Base-by-base conservation (phyloP, 805 yeast genomes). In the Spathaspora passalidarum region DNA sequence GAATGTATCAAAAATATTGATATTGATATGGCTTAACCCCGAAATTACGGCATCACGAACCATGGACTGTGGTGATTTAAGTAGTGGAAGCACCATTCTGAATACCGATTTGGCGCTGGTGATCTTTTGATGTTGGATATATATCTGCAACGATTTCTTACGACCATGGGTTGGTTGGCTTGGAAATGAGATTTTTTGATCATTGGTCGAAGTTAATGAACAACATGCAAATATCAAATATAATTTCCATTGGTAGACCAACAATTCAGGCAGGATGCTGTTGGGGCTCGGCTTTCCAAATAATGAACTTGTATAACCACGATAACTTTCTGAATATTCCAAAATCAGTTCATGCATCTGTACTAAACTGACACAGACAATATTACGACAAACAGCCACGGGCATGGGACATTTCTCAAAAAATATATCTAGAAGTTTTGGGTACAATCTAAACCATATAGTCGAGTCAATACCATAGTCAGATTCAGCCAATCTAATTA, bases 381-480 rank as follows among this genome's bases (percentile, higher is more conserved):
- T 84, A 2, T 96, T 86, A 7, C 99, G 79, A 51, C 96, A 89
- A 46, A 94, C 71, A 0, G 98, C 99, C 63, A 92, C 89, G 0
- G 96, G 92, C 59, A 92, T 84, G 0, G 99, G 98, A 57, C 96
- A 90, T 40, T 75, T 76, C 49, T 81, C 87, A 49, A 88, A 89
- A 48, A 94, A 81, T 1, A 81, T 72, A 26, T 78, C 81, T 36
- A 94, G 66, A 2, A 94, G 68, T 32, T 77, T 78, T 1, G 97
- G 97, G 56, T 87, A 90, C 1, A 85, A 78, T 49, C 96, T 78
- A 56, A 92, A 85, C 99, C 99, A 94, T n/a, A 94, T 69, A 0
- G 98, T 96, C 1, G 96, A 83, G 66, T 94, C 99, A 8, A 94
- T 91, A 1, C 98, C 97, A 57, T 91, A 87, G 48, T 86, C 96